Conservation (phyloP, 148 eudicot species). For the Talinum fruticosum region DNA sequence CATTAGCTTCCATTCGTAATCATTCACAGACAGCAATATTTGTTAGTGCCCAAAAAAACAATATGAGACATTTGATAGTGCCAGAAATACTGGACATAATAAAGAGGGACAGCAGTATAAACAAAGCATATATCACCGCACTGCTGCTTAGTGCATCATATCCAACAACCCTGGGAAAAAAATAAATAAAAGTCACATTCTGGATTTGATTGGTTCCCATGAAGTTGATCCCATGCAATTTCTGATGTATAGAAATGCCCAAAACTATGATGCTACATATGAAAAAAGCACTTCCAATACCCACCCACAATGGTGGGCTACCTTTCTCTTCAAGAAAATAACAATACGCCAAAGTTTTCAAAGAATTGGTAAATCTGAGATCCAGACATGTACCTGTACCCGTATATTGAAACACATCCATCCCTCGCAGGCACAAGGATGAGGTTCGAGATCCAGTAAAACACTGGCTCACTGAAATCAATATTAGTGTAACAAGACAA, state of each 20-base stretch:
- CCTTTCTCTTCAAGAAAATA: background rate
- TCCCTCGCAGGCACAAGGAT: background rate
- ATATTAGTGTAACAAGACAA: background rate
- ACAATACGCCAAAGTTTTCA: background rate
- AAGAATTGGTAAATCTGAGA: background rate
- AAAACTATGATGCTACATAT: background rate
- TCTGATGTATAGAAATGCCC: background rate
- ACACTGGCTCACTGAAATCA: too few species aligned
- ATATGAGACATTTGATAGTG: background rate
- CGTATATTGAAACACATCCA: background rate
- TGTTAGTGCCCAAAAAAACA: background rate
- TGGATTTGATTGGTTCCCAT: constrained; percentile 9
- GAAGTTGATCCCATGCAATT: background rate
- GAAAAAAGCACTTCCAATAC: too few species aligned
- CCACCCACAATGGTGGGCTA: background rate
- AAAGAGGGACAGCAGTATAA: constrained; percentile 1
- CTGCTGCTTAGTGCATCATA: background rate
- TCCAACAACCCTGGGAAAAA: background rate
- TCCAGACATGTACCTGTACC: background rate
- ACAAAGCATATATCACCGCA: background rate
- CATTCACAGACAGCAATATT: background rate
- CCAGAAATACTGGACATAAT: background rate
- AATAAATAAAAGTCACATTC: background rate
- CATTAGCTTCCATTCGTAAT: constrained; percentile 10
- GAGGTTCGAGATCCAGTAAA: background rate